Evolutionary conservation across 169 alveolate species (phyloP), one percentile per base, ranked within the genome.

Genomic region (Plasmodium inui): DNA sequence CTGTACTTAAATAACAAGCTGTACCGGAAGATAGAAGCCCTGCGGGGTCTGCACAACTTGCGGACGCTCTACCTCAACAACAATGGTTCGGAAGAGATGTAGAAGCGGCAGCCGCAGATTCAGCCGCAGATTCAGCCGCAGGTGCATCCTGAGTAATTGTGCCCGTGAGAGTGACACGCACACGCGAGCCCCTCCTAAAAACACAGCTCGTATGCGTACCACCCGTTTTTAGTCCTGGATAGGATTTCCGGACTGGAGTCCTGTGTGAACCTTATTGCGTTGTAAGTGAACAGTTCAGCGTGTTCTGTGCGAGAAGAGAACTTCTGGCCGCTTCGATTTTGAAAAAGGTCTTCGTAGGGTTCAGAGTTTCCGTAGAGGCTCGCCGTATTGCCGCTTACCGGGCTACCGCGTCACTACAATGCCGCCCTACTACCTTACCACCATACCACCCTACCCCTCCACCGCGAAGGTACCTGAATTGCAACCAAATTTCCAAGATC

Each of bases 41-140:
- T 88, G 26, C 84, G 82, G 37, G 81, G 81, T 14, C 53, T 88
- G 80, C 79, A 41, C 34, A 88, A 88, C 72, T 79, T 88, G 50
- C 79, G 82, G 82, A 79, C 94, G 28, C 82, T 88, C 70, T 88
- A 88, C 72, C 89, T 88, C 72, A 88, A 88, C 57, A 88, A 88
- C n/a, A 88, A 88, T 44, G 94, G 94, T 88, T 76, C 61, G 46
- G 70, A 30, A 4, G 9, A 46, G 39, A 70, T 39, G n/a, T 67
- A 30, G 26, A 82, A 53, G 10, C 6, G 44, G 22, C 37, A 12
- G 37, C 22, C 37, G 26, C 17, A 26, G 57, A 12, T 19, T 44
- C 41, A 22, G 37, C 6, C 9, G 1, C 3, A 50, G 22, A 34
- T 34, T 2, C 0, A 34, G 39, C 3, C 37, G 14, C 17, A 81